phyloP scores from a whole-genome alignment of 2,329 filamentous ascomycete species.

The Epichloe typhina region DNA sequence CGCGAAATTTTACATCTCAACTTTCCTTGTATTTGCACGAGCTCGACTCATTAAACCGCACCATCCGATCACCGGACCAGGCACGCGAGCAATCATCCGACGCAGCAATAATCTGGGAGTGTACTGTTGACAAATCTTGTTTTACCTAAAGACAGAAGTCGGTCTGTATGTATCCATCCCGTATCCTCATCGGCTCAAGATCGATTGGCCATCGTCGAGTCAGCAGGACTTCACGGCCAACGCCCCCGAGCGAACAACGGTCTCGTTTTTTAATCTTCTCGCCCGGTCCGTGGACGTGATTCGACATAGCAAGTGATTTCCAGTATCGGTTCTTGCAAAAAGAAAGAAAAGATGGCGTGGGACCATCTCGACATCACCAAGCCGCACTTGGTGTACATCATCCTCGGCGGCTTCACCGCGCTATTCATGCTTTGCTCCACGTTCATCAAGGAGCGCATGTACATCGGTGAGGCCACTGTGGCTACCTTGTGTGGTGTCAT shows the following conservation, averaged over 20 bases:
- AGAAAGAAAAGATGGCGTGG: constrained; percentile 50
- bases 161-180: constrained; percentile 8
- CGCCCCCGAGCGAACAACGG: constrained; percentile 1
- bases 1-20: neutral
- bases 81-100: neutral
- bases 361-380: constrained; percentile 74
- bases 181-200: constrained; percentile 4
- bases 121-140: too few species aligned
- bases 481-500: constrained; percentile 80
- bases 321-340: neutral
- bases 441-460: constrained; percentile 94
- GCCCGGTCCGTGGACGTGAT: constrained; percentile 3
- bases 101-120: neutral
- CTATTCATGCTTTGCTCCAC: constrained; percentile 98
- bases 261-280: neutral
- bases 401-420: constrained; percentile 91
- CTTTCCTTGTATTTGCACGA: neutral
- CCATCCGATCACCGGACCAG: neutral
- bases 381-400: constrained; percentile 96
- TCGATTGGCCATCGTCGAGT: constrained; percentile 7
- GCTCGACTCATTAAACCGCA: neutral
- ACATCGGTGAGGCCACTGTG: constrained; percentile 96
- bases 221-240: neutral
- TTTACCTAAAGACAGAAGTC: neutral
- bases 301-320: neutral